These are phyloP conservation scores for Leptosphaerulina australis DNA, from an alignment of 2,329 filamentous ascomycete genomes.

Conservation along the genomic window DNA sequence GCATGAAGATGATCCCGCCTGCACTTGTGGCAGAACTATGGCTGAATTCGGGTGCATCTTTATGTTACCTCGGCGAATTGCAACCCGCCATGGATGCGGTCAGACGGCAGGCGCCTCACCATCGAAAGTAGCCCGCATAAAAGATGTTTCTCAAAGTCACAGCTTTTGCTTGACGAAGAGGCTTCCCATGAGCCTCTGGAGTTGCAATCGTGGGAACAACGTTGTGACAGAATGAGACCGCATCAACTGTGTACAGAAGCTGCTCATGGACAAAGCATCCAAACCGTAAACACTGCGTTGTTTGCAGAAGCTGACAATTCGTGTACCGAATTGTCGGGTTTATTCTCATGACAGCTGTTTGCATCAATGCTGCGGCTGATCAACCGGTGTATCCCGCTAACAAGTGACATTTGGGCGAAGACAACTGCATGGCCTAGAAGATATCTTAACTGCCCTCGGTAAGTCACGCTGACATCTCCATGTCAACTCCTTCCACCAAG, in stretches of 20 bases:
- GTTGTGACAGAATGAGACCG: conserved; percentile 17
- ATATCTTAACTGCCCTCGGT: conserved; percentile 2
- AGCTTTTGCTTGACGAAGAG: conserved; percentile 21
- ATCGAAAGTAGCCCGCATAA: conserved; percentile 33
- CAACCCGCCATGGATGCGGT: conserved; percentile 29
- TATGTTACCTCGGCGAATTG: conserved; percentile 38
- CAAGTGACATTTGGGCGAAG: conserved; percentile 15
- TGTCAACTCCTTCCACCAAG: not conserved
- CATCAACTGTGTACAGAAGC: conserved; percentile 30
- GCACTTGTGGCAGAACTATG: conserved; percentile 26
- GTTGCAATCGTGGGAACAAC: conserved; percentile 9
- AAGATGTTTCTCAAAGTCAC: conserved; percentile 32
- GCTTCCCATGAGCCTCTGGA: conserved; percentile 9
- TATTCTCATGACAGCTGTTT: conserved; percentile 24
- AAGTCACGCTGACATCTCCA: conserved; percentile 1
- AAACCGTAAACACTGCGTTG: conserved; percentile 8
- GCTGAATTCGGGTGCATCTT: conserved; percentile 28
- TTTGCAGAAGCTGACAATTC: conserved; percentile 2
- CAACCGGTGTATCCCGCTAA: conserved; percentile 16
- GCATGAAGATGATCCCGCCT: conserved; percentile 28
- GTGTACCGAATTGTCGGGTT: conserved; percentile 22
- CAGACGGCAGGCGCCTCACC: conserved; percentile 40
- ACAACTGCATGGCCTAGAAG: conserved; percentile 13
- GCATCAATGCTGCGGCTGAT: conserved; percentile 26
- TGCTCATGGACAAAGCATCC: conserved; percentile 1